Base-by-base conservation (phyloP, 1,284 basidiomycete species). In the Xerocomus amazonicus region DNA sequence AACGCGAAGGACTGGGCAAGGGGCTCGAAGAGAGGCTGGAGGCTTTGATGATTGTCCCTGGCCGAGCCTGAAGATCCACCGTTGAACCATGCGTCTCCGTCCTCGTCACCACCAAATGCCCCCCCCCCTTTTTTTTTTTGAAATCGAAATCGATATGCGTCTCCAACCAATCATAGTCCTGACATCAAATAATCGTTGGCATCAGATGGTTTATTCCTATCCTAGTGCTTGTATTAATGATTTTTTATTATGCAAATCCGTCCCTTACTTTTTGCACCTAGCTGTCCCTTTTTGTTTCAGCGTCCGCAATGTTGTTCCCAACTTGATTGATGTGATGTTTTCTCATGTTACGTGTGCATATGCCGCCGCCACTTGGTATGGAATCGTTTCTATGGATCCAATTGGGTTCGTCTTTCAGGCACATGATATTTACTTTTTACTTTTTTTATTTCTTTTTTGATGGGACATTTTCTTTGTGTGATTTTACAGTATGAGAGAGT, bases 21-120 rank as follows among this genome's bases (percentile, higher is more conserved):
- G 90, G 90, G 0, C 66, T 92, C 38, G 90, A 90, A 67, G 90
- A 92, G 71, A 71, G 90, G 40, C 66, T 92, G 49, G 90, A 92
- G 56, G 68, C 71, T 31, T 65, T 80, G 50, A 72, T 74, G 65
- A 57, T 53, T 16, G 36, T 63, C 35, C 66, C 65, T 28, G 59
- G 60, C 7, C 52, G 28, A 16, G 65, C 51, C 13, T 69, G 49
- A 67, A 14, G 40, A 28, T 37, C 19, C 38, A 56, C 19, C 19
- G 3, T 23, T 23, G 19, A 23, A 23, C 19, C 19, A 23, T 23
- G 19, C 19, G 19, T 23, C 19, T 23, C 19, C 19, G 4, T 23
- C 19, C 19, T 23, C 19, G 19, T 23, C 19, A 23, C 4, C 19
- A 23, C 19, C 19, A 23, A 23, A 23, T 23, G 19, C 19, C 19